Evolutionary conservation across 73 alveolate species (phyloP).

Genomic region (Vitrella brassicaformis): DNA sequence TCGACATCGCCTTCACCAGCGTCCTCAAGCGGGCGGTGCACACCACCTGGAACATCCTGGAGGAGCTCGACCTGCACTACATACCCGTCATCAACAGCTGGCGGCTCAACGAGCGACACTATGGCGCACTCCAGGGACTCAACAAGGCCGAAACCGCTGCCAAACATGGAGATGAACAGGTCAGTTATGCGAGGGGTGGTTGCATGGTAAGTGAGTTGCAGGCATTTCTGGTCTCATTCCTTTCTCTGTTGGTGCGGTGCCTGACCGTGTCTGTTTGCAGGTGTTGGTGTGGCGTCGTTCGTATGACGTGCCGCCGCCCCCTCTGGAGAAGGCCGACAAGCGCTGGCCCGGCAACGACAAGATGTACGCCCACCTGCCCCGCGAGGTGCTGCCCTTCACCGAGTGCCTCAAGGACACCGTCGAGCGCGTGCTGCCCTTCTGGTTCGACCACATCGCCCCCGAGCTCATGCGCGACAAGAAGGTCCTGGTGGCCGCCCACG

Average conservation of each 20-base stretch:
- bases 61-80: conserved; percentile 49
- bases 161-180: conserved; percentile 64
- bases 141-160: conserved; percentile 84
- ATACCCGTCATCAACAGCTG: conserved; percentile 68
- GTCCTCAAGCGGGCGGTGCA: conserved; percentile 25
- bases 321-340: conserved; percentile 56
- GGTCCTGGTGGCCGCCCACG: conserved; percentile 93
- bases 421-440: conserved; percentile 80
- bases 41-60: conserved; percentile 17
- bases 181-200: not conserved
- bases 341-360: conserved; percentile 59
- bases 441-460: conserved; percentile 78
- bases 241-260: not conserved
- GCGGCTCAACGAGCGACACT: conserved; percentile 89
- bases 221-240: no score
- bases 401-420: conserved; percentile 72
- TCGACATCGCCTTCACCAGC: conserved; percentile 71
- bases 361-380: conserved; percentile 54
- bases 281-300: conserved; percentile 75
- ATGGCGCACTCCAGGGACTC: conserved; percentile 91
- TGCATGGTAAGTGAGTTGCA: no score
- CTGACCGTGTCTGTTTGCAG: not conserved
- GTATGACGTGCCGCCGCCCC: conserved; percentile 86
- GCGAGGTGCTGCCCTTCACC: conserved; percentile 70
- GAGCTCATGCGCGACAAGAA: conserved; percentile 70